phyloP scores from a whole-genome alignment of 108 stramenopile genomes.

The Thalassiosira profunda region DNA sequence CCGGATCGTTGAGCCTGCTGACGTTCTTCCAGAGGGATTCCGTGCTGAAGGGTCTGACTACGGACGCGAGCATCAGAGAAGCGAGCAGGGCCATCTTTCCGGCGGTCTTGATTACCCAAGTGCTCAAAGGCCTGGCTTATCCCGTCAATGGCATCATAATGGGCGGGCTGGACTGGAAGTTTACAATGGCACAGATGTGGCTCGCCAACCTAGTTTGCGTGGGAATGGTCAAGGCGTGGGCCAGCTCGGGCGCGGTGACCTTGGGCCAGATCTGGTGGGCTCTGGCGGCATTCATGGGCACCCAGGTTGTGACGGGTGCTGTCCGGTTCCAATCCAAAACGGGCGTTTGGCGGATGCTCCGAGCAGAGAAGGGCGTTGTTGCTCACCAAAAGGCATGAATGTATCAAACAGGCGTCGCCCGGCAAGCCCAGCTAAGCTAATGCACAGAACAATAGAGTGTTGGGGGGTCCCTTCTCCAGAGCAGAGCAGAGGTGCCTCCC shows the following conservation, averaged over 20 bases:
- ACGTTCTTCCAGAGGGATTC: constrained; percentile 77
- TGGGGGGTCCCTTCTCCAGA: no score
- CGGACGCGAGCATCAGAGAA: constrained; percentile 69
- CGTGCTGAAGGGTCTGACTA: constrained; percentile 85
- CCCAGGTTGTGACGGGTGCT: constrained; percentile 77
- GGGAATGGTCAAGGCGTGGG: constrained; percentile 66
- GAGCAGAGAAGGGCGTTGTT: constrained; percentile 25
- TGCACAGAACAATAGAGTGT: no score
- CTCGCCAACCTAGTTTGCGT: constrained; percentile 84
- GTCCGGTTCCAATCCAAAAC: constrained; percentile 72
- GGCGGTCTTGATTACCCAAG: constrained; percentile 85
- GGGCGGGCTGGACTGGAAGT: constrained; percentile 95
- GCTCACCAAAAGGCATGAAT: no score
- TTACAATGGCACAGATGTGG: constrained; percentile 89
- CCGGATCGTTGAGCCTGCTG: constrained; percentile 61
- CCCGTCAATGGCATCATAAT: constrained; percentile 94
- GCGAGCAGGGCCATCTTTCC: constrained; percentile 82
- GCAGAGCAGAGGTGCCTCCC: no score
- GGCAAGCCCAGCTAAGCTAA: no score
- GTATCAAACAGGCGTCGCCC: no score
- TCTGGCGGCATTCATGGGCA: constrained; percentile 88
- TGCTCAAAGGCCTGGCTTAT: constrained; percentile 89
- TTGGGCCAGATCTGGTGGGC: constrained; percentile 90
- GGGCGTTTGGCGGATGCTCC: constrained; percentile 69
- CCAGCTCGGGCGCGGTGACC: constrained; percentile 35